Percentiles rank a stretch among this genome's conserved stretches.
phyloP scores from a whole-genome alignment of 805 yeast genomes.

The Wickerhamiella azymoides region DNA sequence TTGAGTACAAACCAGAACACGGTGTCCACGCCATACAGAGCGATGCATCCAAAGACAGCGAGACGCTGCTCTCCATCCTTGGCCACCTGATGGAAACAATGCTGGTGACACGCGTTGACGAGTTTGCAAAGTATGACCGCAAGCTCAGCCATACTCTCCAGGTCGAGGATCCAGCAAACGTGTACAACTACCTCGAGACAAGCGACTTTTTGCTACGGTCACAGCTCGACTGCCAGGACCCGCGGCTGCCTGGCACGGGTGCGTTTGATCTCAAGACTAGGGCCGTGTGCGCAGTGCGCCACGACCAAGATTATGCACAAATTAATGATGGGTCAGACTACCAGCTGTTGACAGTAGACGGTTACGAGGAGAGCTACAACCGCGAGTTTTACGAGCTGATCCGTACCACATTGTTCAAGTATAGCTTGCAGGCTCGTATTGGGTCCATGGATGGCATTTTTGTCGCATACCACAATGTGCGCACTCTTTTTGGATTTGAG shows the following conservation, averaged over 20 bases:
- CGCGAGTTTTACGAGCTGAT: slow-evolving; percentile 66
- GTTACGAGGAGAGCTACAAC: slow-evolving; percentile 66
- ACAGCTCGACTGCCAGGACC: slow-evolving; percentile 74
- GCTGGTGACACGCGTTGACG: slow-evolving; percentile 45
- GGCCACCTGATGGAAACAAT: slow-evolving; percentile 73
- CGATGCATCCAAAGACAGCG: slow-evolving; percentile 54
- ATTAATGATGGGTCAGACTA: slow-evolving; percentile 49
- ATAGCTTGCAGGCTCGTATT: slow-evolving; percentile 79
- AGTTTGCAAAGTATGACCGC: slow-evolving; percentile 32
- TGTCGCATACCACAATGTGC: slow-evolving; percentile 77
- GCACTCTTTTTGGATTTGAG: slow-evolving; percentile 75
- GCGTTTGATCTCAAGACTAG: slow-evolving; percentile 85
- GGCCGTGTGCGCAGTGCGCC: slow-evolving; percentile 75
- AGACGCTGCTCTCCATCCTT: slow-evolving; percentile 51
- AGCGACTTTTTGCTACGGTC: slow-evolving; percentile 73
- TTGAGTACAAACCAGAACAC: slow-evolving; percentile 32
- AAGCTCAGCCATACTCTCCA: slow-evolving; percentile 8
- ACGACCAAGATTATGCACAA: slow-evolving; percentile 54
- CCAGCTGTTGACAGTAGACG: slow-evolving; percentile 46
- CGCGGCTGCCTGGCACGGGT: slow-evolving; percentile 74
- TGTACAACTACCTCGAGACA: slow-evolving; percentile 62
- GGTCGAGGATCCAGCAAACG: slow-evolving; percentile 12
- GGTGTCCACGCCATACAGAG: slow-evolving; percentile 50
- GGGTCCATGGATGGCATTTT: slow-evolving; percentile 97
- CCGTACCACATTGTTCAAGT: slow-evolving; percentile 65